Evolutionary conservation across 2,329 filamentous ascomycete species (phyloP), one percentile per base, ranked within the genome.

Genomic region (Sarocladiaceae sp.): DNA sequence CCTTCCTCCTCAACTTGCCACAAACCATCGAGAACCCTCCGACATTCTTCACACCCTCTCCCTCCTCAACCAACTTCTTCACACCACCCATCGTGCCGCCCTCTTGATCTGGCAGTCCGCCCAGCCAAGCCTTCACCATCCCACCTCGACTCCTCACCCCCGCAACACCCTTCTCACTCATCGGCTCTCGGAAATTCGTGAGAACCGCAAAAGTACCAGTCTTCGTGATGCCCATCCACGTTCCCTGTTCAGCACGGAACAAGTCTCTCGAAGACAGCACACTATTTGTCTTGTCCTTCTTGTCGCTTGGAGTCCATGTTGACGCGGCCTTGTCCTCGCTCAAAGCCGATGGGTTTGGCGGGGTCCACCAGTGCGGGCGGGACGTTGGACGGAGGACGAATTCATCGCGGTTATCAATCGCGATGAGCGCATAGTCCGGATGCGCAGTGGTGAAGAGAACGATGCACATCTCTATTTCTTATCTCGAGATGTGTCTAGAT

Each of bases 401-500:
- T 65, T 86, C 87, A 72, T 93, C 88, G 60, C 88, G 81, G 66
- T 93, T 93, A 70, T 91, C 83, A 64, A 91, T 74, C 55, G 89
- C 71, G 60, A 93, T 87, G 55, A 92, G 76, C 23, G 86, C 78
- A 68, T 92, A 92, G 58, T 79, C 74, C 10, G 88, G 88, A 64
- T 92, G 88, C 42, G 85, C 78, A 17, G 87, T 92, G 23, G 87
- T 89, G 54, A 90, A 73, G 42, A 92, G 74, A 47, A 83, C 84
- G 70, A 92, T 91, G 65, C 88, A 92, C 88, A 92, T 92, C 17
- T 23, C 17, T 10, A 8, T n/a, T 22, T 28, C 5, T n/a, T 22
- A 20, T 22, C 20, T 3, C 8, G 11, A 20, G 7, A 12, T 22
- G 8, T 22, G 17, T 22, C 18, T 10, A 40, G 18, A 20, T 26